Evolutionary conservation across 768 basidiomycete genomes (phyloP).

Genomic region (Neoboletus magnificus): DNA sequence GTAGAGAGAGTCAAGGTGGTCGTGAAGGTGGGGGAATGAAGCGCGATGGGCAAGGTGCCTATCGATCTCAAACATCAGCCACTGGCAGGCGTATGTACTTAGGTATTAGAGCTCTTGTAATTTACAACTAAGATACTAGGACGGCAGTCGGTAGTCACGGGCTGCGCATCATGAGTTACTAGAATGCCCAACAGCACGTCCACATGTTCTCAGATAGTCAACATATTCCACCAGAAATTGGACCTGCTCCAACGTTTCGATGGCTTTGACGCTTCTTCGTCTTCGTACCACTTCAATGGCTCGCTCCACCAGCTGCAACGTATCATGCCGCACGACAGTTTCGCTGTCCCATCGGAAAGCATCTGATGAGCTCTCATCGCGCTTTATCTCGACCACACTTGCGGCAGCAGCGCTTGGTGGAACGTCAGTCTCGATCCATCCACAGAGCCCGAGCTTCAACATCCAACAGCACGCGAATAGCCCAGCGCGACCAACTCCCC

Average conservation of each 20-base stretch:
- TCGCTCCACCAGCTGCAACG: conserved; percentile 66
- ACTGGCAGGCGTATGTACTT: background rate
- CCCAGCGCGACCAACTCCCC: conserved; percentile 92
- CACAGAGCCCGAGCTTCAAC: conserved; percentile 87
- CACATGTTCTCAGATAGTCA: conserved; percentile 45
- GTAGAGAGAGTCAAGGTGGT: too few relatives aligned
- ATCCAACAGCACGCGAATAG: conserved; percentile 92
- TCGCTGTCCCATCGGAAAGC: conserved; percentile 19
- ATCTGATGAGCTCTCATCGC: background rate
- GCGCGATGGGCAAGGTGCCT: too few relatives aligned
- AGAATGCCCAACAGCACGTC: background rate
- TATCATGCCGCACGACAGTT: conserved; percentile 37
- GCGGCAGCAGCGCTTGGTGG: background rate
- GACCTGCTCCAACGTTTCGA: conserved; percentile 95
- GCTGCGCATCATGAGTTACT: background rate
- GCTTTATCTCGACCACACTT: conserved; percentile 11
- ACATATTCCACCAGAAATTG: conserved; percentile 77
- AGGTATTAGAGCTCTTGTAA: conserved; percentile 1
- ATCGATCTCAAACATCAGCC: too few relatives aligned
- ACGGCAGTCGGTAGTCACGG: background rate
- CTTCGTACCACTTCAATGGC: conserved; percentile 70
- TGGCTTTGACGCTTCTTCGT: conserved; percentile 81
- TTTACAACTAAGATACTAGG: background rate
- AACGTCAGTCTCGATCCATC: conserved; percentile 45
- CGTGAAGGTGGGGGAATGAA: too few relatives aligned